Evolutionary conservation across 371 early-diverging fungal genomes (phyloP).

Genomic region (Blastocladiella emersonii): DNA sequence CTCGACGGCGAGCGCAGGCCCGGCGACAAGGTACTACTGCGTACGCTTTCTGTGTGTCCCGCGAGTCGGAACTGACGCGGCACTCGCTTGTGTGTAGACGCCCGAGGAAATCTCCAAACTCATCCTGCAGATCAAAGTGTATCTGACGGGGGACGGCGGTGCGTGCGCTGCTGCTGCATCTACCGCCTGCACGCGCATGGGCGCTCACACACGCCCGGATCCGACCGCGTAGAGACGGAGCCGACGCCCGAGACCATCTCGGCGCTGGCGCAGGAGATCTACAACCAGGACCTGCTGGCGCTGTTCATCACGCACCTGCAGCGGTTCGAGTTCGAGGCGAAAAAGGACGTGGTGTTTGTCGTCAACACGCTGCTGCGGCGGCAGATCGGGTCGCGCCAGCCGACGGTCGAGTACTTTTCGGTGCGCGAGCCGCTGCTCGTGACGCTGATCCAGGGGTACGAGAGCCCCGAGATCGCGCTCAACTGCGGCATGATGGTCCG

Average conservation of each 20-base stretch:
- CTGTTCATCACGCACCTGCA: conserved; percentile 68
- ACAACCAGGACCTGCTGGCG: conserved; percentile 72
- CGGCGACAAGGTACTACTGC: neutral
- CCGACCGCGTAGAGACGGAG: conserved; percentile 50
- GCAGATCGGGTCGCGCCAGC: conserved; percentile 85
- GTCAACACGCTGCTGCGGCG: conserved; percentile 89
- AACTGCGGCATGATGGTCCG: conserved; percentile 93
- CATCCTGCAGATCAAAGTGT: neutral
- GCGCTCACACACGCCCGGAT: neutral
- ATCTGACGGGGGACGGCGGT: conserved; percentile 20
- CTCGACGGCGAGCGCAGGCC: conserved; percentile 18
- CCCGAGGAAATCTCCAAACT: conserved; percentile 63
- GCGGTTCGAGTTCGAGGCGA: conserved; percentile 84
- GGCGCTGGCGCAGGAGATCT: conserved; percentile 87
- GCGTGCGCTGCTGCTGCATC: neutral
- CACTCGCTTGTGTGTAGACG: conserved; percentile 33
- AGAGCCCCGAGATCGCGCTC: conserved; percentile 85
- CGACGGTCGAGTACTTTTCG: conserved; percentile 88
- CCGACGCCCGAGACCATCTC: conserved; percentile 81
- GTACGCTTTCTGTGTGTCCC: neutral
- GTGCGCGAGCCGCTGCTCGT: conserved; percentile 66
- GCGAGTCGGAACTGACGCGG: too few relatives aligned
- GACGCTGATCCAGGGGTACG: conserved; percentile 73
- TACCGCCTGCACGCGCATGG: neutral
- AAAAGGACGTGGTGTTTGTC: conserved; percentile 25